Conservation (phyloP, 2,329 filamentous ascomycete genomes). For the Hymenoscyphus albidus region DNA sequence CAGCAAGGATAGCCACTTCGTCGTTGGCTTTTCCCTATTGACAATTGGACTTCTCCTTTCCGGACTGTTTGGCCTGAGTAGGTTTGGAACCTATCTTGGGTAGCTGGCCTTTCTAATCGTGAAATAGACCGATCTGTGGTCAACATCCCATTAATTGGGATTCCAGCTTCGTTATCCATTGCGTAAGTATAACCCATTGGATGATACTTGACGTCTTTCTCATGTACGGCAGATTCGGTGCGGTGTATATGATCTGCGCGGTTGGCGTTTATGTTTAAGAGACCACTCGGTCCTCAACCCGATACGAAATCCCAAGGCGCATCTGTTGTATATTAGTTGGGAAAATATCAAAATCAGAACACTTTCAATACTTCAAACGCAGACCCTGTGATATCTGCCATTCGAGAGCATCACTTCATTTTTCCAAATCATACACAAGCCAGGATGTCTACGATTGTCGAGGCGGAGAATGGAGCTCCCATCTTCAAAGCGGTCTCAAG, state of each 20-base stretch:
- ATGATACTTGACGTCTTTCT: constrained; percentile 13
- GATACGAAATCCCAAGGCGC: constrained; percentile 26
- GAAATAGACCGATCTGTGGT: constrained; percentile 71
- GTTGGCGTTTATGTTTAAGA: constrained; percentile 91
- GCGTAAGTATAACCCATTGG: constrained; percentile 59
- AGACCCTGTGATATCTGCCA: constrained; percentile 1
- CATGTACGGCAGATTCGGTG: constrained; percentile 65
- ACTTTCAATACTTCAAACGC: constrained; percentile 4
- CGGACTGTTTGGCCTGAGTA: constrained; percentile 84
- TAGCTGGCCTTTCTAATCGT: constrained; percentile 17
- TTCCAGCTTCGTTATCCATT: constrained; percentile 84
- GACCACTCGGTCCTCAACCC: constrained; percentile 18
- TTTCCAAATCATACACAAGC: neutral
- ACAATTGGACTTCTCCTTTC: constrained; percentile 68
- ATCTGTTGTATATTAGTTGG: constrained; percentile 34
- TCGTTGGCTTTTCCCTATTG: constrained; percentile 73
- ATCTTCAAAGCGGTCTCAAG: constrained; percentile 74
- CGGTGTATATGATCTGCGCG: constrained; percentile 98
- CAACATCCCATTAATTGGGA: constrained; percentile 71
- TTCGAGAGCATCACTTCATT: neutral
- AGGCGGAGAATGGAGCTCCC: constrained; percentile 38
- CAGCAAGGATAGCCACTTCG: constrained; percentile 79
- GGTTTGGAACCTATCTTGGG: constrained; percentile 27
- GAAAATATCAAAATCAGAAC: constrained; percentile 28
- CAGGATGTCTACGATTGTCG: constrained; percentile 31